phyloP scores from a whole-genome alignment of 2,329 filamentous ascomycete species.

The Arthroderma sp. region DNA sequence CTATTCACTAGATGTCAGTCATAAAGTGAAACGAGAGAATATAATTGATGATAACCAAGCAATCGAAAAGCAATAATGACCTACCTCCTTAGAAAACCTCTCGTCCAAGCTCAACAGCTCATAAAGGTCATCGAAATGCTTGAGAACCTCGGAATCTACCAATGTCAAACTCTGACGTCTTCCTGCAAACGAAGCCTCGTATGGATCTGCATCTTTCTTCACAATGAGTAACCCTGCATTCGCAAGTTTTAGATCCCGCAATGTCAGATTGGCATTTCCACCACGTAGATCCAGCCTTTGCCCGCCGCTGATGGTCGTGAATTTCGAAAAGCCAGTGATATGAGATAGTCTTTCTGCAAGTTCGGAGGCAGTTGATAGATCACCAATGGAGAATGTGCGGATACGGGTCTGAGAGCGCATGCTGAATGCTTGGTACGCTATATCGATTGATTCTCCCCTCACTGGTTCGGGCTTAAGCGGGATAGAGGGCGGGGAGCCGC shows the following conservation, averaged over 20 bases:
- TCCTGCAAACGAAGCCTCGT: constrained; percentile 20
- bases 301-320: constrained; percentile 60
- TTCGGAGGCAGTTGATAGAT: constrained; percentile 57
- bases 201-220: constrained; percentile 43
- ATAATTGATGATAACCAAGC: too few relatives aligned
- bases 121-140: constrained; percentile 76
- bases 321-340: constrained; percentile 63
- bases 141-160: constrained; percentile 66
- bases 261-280: constrained; percentile 47
- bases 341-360: constrained; percentile 55
- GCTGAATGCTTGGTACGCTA: constrained; percentile 65
- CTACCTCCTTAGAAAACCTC: constrained; percentile 53
- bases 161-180: constrained; percentile 42
- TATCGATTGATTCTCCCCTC: constrained; percentile 51
- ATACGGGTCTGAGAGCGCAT: constrained; percentile 49
- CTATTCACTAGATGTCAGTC: constrained; percentile 24
- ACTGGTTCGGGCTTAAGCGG: constrained; percentile 41
- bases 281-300: constrained; percentile 48
- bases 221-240: constrained; percentile 55
- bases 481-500: constrained; percentile 49
- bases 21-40: too few relatives aligned
- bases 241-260: constrained; percentile 54
- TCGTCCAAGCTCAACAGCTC: constrained; percentile 65
- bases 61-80: not conserved
- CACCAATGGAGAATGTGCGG: constrained; percentile 52